phyloP scores from a whole-genome alignment of 768 basidiomycete species.

The Collybiopsis luxurians region DNA sequence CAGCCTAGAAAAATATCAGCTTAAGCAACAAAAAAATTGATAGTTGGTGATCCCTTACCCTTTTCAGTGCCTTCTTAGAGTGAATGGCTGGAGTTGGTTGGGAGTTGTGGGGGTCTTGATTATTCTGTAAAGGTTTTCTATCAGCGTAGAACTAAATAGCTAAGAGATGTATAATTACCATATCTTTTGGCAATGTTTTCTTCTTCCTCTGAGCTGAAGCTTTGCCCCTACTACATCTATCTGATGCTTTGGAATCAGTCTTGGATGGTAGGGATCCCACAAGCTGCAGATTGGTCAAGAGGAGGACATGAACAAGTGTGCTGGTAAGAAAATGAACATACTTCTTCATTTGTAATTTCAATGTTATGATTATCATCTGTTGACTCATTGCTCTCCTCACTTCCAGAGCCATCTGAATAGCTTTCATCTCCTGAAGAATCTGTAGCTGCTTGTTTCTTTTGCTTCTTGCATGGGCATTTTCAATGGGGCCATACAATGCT shows the following conservation, averaged over 20 bases:
- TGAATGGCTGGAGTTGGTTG: background rate
- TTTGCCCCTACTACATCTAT: background rate
- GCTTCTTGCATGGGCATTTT: no score
- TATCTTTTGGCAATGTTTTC: background rate
- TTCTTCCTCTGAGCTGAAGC: background rate
- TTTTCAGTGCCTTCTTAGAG: background rate
- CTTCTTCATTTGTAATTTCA: background rate
- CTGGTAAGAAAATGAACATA: background rate
- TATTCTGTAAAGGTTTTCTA: no score
- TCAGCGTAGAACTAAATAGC: background rate
- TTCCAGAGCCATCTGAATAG: no score
- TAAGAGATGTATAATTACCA: background rate
- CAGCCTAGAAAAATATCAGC: background rate
- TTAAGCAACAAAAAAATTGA: background rate
- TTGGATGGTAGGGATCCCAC: background rate
- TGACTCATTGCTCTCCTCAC: no score
- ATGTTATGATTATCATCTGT: background rate
- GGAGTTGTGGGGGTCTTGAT: background rate
- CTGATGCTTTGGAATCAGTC: background rate
- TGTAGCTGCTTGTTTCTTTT: no score
- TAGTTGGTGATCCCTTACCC: background rate
- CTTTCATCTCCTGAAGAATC: no score
- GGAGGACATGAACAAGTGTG: background rate
- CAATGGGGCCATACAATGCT: no score
- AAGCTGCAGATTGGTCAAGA: background rate